phyloP scores from a whole-genome alignment of 345 rosid genomes.

The Turnera subulata region DNA sequence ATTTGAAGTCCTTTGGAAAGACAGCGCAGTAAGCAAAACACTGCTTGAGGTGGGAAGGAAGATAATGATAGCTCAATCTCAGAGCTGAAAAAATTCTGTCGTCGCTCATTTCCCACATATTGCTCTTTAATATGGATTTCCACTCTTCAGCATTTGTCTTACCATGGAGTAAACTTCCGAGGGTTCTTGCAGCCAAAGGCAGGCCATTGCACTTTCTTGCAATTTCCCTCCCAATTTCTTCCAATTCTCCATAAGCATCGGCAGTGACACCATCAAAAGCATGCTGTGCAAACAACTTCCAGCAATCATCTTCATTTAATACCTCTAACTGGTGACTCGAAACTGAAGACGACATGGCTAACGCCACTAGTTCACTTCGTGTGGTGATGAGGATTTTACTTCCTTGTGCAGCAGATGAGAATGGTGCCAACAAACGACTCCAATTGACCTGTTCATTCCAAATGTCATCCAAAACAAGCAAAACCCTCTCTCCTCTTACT shows the following conservation, averaged over 20 bases:
- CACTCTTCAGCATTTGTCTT: background rate
- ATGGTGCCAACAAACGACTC: background rate
- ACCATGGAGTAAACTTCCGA: background rate
- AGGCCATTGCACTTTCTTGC: background rate
- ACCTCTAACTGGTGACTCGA: too few relatives aligned
- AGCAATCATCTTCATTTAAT: background rate
- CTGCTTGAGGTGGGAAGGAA: background rate
- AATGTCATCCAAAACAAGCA: constrained; percentile 9
- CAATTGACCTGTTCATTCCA: background rate
- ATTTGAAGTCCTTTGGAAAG: background rate
- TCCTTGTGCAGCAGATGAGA: background rate
- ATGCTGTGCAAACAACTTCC: background rate
- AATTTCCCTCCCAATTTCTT: background rate
- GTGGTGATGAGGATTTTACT: background rate
- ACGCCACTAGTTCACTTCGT: background rate
- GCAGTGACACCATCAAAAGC: background rate
- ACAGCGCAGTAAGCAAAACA: background rate
- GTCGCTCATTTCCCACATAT: background rate
- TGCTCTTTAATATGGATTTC: background rate
- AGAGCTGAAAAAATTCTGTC: background rate
- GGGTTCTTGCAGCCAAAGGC: constrained; percentile 2
- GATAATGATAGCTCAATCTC: background rate
- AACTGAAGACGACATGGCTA: background rate
- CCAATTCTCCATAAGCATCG: background rate
- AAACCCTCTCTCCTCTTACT: background rate